These are phyloP conservation scores for Xylaria sp. DNA, from an alignment of 495 filamentous ascomycete genomes.

Conservation along the genomic window DNA sequence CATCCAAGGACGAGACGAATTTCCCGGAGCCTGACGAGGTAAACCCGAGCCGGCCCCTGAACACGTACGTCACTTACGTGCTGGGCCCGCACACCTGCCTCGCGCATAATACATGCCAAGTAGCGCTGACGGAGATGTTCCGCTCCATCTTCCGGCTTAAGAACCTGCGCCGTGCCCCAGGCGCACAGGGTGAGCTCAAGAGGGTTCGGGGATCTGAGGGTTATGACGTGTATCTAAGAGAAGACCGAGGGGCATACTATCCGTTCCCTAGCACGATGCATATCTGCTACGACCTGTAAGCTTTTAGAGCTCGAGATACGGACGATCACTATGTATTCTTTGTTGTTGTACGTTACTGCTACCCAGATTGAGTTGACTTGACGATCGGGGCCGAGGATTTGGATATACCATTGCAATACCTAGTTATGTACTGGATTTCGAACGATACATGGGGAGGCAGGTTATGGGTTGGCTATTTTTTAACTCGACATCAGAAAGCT, in stretches of 20 bases:
- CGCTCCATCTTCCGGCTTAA: constrained; percentile 68
- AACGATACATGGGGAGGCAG: not conserved
- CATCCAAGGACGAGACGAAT: constrained; percentile 63
- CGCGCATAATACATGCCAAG: constrained; percentile 65
- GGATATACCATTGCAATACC: constrained; percentile 17
- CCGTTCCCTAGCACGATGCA: constrained; percentile 77
- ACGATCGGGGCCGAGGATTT: not conserved
- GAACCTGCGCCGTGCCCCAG: constrained; percentile 71
- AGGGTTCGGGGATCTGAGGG: constrained; percentile 67
- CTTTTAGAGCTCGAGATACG: not conserved
- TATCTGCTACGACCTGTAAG: constrained; percentile 56
- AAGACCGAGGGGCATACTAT: constrained; percentile 74
- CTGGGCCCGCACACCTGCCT: constrained; percentile 67
- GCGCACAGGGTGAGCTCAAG: constrained; percentile 75
- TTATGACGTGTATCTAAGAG: constrained; percentile 72
- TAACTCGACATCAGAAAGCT: not conserved
- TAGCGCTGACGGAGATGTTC: constrained; percentile 71
- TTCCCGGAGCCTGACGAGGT: constrained; percentile 76
- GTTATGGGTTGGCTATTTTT: not conserved
- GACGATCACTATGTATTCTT: not conserved
- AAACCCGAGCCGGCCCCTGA: constrained; percentile 69
- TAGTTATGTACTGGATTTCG: not conserved
- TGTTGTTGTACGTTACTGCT: not conserved
- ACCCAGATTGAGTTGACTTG: not conserved
- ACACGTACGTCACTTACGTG: constrained; percentile 72